These are phyloP conservation scores for Funneliformis mosseae DNA, from an alignment of 192 early-diverging fungal genomes.

Conservation along the genomic window DNA sequence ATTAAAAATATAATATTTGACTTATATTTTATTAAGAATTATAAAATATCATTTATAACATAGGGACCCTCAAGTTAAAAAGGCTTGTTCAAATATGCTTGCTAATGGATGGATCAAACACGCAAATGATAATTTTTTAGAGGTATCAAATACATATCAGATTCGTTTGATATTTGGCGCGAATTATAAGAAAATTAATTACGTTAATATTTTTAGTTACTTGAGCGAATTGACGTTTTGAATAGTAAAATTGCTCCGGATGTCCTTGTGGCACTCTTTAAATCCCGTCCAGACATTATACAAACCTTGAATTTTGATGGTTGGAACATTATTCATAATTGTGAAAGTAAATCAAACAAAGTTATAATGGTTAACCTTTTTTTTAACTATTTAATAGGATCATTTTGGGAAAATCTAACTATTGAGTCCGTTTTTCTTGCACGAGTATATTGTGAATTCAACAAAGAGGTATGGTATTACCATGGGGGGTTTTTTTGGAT, in stretches of 20 bases:
- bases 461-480: constrained; percentile 42
- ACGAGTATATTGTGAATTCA: constrained; percentile 48
- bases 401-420: constrained; percentile 60
- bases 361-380: too few species aligned
- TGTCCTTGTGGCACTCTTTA: constrained; percentile 66
- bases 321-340: constrained; percentile 49
- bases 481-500: neutral
- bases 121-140: constrained; percentile 71
- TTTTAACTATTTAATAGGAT: constrained; percentile 36
- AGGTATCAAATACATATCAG: constrained; percentile 45
- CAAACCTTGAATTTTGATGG: constrained; percentile 61
- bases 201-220: constrained; percentile 42
- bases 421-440: constrained; percentile 54
- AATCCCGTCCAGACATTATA: constrained; percentile 64
- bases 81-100: constrained; percentile 71
- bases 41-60: neutral
- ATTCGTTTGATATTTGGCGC: neutral
- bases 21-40: neutral
- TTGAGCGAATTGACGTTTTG: constrained; percentile 74
- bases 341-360: too few species aligned
- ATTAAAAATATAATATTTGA: neutral
- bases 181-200: neutral
- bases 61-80: constrained; percentile 74
- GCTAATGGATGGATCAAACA: constrained; percentile 72
- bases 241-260: constrained; percentile 64